These are phyloP conservation scores for Stentor roeselii DNA, from an alignment of 73 alveolate genomes.

Conservation along the genomic window DNA sequence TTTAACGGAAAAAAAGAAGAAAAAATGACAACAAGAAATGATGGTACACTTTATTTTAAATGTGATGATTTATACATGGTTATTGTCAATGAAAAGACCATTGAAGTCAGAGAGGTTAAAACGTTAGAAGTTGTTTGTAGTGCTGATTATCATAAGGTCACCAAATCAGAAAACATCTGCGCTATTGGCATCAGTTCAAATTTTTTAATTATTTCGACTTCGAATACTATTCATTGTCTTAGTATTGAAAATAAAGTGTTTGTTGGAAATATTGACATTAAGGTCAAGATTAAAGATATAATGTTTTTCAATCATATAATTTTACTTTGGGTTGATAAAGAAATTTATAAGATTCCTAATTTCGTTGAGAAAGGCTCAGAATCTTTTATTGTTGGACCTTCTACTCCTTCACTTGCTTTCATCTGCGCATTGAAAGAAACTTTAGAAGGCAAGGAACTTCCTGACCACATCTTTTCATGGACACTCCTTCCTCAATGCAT, in stretches of 20 bases:
- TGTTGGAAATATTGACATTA: not conserved
- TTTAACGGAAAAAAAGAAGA: not conserved
- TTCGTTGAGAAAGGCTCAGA: not conserved
- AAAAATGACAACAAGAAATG: not conserved
- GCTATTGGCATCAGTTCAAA: not conserved
- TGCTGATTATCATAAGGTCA: not conserved
- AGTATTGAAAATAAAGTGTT: not conserved
- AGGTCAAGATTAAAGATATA: not conserved
- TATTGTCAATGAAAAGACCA: not conserved
- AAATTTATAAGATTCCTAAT: not conserved
- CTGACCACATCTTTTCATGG: not conserved
- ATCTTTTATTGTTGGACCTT: not conserved
- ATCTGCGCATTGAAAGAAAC: not conserved
- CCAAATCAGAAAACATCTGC: too few species aligned
- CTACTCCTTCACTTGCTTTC: not conserved
- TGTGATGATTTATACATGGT: not conserved
- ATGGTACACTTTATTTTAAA: not conserved
- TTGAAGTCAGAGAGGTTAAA: not conserved
- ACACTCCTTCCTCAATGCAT: not conserved
- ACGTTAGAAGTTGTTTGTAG: not conserved
- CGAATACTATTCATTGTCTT: not conserved
- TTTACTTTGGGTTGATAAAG: not conserved
- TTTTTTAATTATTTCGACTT: not conserved
- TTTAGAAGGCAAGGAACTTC: not conserved
- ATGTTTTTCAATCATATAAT: too few species aligned